phyloP scores from a whole-genome alignment of 2,329 filamentous ascomycete species.

The Pseudovirgaria hyperparasitica region DNA sequence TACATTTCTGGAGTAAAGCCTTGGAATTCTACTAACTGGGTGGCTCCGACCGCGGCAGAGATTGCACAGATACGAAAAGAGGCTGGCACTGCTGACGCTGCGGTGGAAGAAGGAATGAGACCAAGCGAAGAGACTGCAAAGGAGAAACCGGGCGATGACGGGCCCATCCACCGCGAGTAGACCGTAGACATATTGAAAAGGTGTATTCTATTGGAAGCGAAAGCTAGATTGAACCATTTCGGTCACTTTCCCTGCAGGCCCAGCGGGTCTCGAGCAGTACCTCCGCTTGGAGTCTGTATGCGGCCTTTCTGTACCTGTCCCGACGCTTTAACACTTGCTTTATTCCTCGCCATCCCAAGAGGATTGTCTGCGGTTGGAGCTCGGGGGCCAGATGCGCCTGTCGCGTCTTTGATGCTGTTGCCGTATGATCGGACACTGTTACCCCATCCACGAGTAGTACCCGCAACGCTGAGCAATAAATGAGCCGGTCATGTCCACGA shows the following conservation, averaged over 20 bases:
- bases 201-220: neutral
- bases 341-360: conserved; percentile 26
- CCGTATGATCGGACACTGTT: conserved; percentile 36
- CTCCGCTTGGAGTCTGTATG: neutral
- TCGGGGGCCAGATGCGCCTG: conserved; percentile 30
- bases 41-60: conserved; percentile 5
- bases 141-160: too few relatives aligned
- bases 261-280: neutral
- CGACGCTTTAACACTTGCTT: conserved; percentile 16
- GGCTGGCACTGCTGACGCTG: too few relatives aligned
- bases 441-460: conserved; percentile 33
- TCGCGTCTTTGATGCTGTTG: conserved; percentile 36
- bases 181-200: too few relatives aligned
- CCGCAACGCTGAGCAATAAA: conserved; percentile 24
- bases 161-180: too few relatives aligned
- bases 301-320: too few relatives aligned
- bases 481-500: neutral
- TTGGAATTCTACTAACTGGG: conserved; percentile 6
- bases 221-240: neutral
- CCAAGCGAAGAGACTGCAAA: too few relatives aligned
- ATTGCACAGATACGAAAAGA: too few relatives aligned
- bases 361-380: conserved; percentile 34
- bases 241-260: too few relatives aligned
- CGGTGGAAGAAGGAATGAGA: too few relatives aligned
- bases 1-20: conserved; percentile 50